Percentiles rank a stretch among this genome's conserved stretches.
Evolutionary conservation across 2,329 filamentous ascomycete species (phyloP).

Genomic region (Cladophialophora psammophila): DNA sequence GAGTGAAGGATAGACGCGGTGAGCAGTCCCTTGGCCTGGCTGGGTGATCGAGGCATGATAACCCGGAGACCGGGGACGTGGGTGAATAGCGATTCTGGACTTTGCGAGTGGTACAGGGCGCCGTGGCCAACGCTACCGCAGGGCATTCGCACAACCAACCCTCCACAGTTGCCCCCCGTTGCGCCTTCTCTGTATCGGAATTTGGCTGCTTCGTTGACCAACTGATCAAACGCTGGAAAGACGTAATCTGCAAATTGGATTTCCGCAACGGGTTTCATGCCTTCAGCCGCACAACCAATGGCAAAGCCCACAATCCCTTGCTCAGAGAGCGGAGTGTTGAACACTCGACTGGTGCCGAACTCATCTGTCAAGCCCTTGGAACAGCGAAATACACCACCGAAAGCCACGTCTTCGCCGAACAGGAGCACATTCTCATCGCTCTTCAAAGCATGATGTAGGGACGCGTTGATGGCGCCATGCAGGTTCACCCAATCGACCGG

Average conservation of each 20-base stretch:
- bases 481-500: constrained; percentile 88
- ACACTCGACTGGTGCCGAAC: constrained; percentile 86
- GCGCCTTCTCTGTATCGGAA: constrained; percentile 76
- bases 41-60: constrained; percentile 82
- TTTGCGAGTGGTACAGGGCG: constrained; percentile 86
- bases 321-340: constrained; percentile 94
- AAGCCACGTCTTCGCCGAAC: constrained; percentile 96
- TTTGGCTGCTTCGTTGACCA: constrained; percentile 93
- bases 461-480: constrained; percentile 92
- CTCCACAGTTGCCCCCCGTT: constrained; percentile 73
- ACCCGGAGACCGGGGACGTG: constrained; percentile 87
- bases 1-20: constrained; percentile 75
- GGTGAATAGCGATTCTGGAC: constrained; percentile 85
- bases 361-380: constrained; percentile 88
- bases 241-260: constrained; percentile 97
- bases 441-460: constrained; percentile 80
- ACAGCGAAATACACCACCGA: constrained; percentile 94
- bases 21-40: constrained; percentile 87
- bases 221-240: constrained; percentile 89
- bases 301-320: constrained; percentile 95
- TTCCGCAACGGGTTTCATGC: constrained; percentile 91
- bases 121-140: constrained; percentile 90
- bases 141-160: constrained; percentile 88
- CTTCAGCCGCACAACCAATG: constrained; percentile 86
- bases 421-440: constrained; percentile 86